Evolutionary conservation across 2,329 filamentous ascomycete species (phyloP).

Genomic region (Endoconidiophora polonica): DNA sequence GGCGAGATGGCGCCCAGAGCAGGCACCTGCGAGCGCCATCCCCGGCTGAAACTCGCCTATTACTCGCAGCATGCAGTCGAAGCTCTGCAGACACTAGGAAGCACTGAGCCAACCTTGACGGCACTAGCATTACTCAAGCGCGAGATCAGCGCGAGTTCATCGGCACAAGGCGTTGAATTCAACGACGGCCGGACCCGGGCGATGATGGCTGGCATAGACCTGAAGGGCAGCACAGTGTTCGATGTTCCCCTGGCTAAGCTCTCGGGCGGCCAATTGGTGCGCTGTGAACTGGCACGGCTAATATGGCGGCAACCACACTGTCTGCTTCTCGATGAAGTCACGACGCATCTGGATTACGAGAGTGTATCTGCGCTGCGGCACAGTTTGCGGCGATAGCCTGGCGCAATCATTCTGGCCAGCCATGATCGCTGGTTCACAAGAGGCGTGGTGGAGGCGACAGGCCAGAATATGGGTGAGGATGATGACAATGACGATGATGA

Average conservation of each 20-base stretch:
- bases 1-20: conserved; percentile 38
- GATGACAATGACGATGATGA: not conserved
- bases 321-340: conserved; percentile 64
- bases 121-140: conserved; percentile 29
- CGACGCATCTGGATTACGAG: conserved; percentile 71
- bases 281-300: conserved; percentile 48
- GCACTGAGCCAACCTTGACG: conserved; percentile 35
- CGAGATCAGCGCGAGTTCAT: too few relatives aligned
- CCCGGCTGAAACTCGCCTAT: conserved; percentile 53
- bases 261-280: conserved; percentile 63
- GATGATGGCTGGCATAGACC: too few relatives aligned
- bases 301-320: conserved; percentile 54
- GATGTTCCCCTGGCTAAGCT: conserved; percentile 58
- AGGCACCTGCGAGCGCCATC: conserved; percentile 48
- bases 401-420: conserved; percentile 60
- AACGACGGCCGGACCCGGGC: too few relatives aligned
- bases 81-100: conserved; percentile 40
- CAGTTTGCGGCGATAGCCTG: conserved; percentile 51
- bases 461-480: conserved; percentile 23
- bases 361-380: conserved; percentile 56
- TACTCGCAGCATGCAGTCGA: conserved; percentile 72
- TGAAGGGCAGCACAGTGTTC: conserved; percentile 46
- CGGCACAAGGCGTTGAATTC: too few relatives aligned
- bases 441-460: conserved; percentile 49
- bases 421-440: conserved; percentile 73